Base-by-base conservation (phyloP, 345 rosid species). In the Euclidium syriacum region DNA sequence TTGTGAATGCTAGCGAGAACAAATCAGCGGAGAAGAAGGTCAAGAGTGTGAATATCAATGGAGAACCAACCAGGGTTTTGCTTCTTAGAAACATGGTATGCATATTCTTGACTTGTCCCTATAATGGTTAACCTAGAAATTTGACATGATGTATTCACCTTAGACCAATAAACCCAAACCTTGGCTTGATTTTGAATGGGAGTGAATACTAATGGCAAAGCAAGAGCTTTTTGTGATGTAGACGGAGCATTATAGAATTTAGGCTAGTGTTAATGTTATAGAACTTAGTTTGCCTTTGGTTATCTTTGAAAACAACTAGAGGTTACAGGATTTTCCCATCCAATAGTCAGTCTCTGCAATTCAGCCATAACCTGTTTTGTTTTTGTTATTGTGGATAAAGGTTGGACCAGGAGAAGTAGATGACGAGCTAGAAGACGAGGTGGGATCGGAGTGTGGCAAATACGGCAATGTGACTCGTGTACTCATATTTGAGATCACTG, bases 351-450 rank as follows among this genome's bases (percentile, higher is more conserved):
- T 32, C 12, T 53, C 6, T 70, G 50, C 36, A 29, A 19, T 4
- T 23, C 25, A n/a, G 38, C 11, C 20, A 26, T 61, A 15, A 52
- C 38, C 2, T 15, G 12, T 55, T 55, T 67, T 60, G 15, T 52
- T 32, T n/a, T n/a, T n/a, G n/a, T n/a, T n/a, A n/a, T n/a, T 68
- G 63, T 40, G 47, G 6, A 35, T 38, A 19, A 77, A 95, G 99
- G 99, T 95, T 49, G 99, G 99, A 6, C 99, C 99, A 58, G 96
- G 98, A 55, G 94, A 95, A 79, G 99, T 95, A 29, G 99, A 90
- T 46, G 99, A 90, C 47, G 96, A 95, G 71, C 81, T 95, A 57
- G 99, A 90, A 65, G 99, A 90, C 0, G 99, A 95, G 79, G 99
- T 90, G 41, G 99, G 72, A 25, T 88, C 96, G 0, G 99, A 95